These are phyloP conservation scores for Cutaneotrichosporon sp. DNA, from an alignment of 1,284 basidiomycete species.

Conservation along the genomic window DNA sequence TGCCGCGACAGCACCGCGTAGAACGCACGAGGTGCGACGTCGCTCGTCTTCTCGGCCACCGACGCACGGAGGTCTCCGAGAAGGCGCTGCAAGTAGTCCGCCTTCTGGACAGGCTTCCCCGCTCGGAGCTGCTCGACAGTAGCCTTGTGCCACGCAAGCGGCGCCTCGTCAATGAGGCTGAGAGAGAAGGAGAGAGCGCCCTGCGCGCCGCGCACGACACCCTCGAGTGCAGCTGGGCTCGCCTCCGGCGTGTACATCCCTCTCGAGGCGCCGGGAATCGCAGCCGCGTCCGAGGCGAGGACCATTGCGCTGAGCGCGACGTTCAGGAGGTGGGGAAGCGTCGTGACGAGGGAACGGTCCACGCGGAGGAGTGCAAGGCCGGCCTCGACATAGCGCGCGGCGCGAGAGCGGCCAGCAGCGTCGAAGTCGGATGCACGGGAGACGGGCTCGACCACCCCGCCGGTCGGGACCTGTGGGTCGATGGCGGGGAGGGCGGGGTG, in stretches of 20 bases:
- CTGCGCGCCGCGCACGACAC: slow-evolving; percentile 59
- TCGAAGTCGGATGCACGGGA: slow-evolving; percentile 52
- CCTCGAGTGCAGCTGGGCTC: slow-evolving; percentile 53
- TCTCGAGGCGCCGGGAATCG: slow-evolving; percentile 57
- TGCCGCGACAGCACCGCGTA: slow-evolving; percentile 62
- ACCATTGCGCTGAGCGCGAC: slow-evolving; percentile 43
- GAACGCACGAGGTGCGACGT: slow-evolving; percentile 61
- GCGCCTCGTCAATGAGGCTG: slow-evolving; percentile 55
- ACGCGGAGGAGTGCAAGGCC: slow-evolving; percentile 63
- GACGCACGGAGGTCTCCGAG: slow-evolving; percentile 22
- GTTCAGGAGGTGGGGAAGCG: slow-evolving; percentile 30
- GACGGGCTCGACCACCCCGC: not conserved
- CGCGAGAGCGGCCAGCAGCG: slow-evolving; percentile 52
- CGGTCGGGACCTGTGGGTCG: slow-evolving; percentile 55
- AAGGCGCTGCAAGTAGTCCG: slow-evolving; percentile 41
- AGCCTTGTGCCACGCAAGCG: slow-evolving; percentile 57
- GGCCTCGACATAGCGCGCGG: slow-evolving; percentile 65
- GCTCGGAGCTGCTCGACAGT: slow-evolving; percentile 53
- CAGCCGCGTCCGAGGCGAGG: slow-evolving; percentile 55
- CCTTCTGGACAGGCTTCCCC: slow-evolving; percentile 16
- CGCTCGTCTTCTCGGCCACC: slow-evolving; percentile 28
- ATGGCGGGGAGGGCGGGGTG: slow-evolving; percentile 64
- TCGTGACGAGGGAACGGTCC: slow-evolving; percentile 63
- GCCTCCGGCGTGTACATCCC: slow-evolving; percentile 58
- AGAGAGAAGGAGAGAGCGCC: slow-evolving; percentile 70